phyloP scores from a whole-genome alignment of 2,329 filamentous ascomycete genomes.

The Xylaria polymorpha region DNA sequence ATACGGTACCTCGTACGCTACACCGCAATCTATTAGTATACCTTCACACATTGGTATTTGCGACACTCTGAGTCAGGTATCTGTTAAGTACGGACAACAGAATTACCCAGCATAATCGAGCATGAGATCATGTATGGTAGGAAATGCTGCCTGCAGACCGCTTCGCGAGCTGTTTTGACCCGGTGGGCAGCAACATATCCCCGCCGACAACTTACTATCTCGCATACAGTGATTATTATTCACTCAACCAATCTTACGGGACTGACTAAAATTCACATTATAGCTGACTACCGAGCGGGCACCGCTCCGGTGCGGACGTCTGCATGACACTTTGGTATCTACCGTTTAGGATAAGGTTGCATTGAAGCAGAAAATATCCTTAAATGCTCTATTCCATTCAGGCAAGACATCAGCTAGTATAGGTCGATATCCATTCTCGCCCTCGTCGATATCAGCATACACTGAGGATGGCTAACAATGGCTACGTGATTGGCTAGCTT shows the following conservation, averaged over 20 bases:
- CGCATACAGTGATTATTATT: background rate
- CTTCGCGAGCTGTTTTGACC: constrained; percentile 8
- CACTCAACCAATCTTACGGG: constrained; percentile 15
- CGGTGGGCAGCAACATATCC: background rate
- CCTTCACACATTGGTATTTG: constrained; percentile 4
- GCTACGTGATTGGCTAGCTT: background rate
- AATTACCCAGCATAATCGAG: background rate
- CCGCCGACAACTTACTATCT: background rate
- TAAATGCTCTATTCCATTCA: constrained; percentile 11
- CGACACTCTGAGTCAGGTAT: constrained; percentile 2
- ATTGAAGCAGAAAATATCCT: constrained; percentile 10
- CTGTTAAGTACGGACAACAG: constrained; percentile 1
- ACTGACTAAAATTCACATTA: constrained; percentile 11
- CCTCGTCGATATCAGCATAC: background rate
- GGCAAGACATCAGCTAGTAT: background rate
- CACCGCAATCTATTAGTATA: constrained; percentile 14
- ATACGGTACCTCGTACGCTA: constrained; percentile 14
- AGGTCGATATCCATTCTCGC: background rate
- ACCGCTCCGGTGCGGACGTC: constrained; percentile 25
- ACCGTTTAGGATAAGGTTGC: constrained; percentile 17
- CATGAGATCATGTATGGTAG: background rate
- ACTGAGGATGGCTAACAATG: constrained; percentile 3
- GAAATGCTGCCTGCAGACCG: constrained; percentile 1
- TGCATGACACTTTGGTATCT: constrained; percentile 26
- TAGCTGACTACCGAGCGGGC: constrained; percentile 19